A percentile compares a stretch with the other conserved stretches of the same genome.
These are phyloP conservation scores for Psilocybe cubensis DNA, from an alignment of 768 basidiomycete species.

Conservation along the genomic window DNA sequence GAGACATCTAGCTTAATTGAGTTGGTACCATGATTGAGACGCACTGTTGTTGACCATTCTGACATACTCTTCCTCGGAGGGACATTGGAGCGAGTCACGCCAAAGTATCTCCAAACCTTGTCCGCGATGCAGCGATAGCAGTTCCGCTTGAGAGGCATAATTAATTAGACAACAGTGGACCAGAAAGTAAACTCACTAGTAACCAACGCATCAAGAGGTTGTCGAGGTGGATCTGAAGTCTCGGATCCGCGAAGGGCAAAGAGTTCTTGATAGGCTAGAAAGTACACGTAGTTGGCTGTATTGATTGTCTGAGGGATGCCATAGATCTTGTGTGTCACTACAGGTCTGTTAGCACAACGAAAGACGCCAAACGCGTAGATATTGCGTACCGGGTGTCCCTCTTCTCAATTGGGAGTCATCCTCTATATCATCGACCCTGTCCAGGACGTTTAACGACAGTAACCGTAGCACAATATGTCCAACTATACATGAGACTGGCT, in stretches of 20 bases:
- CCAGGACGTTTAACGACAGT: neutral
- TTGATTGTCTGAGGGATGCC: slow-evolving; percentile 98
- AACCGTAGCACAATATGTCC: neutral
- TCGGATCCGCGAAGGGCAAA: slow-evolving; percentile 52
- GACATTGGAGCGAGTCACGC: slow-evolving; percentile 90
- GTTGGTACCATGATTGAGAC: slow-evolving; percentile 10
- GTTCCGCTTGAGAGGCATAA: slow-evolving; percentile 48
- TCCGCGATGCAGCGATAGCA: slow-evolving; percentile 89
- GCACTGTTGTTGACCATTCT: slow-evolving; percentile 96
- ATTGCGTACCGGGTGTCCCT: slow-evolving; percentile 72
- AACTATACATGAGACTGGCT: slow-evolving; percentile 82
- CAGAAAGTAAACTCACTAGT: slow-evolving; percentile 54
- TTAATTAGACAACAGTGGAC: neutral
- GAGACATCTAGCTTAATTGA: neutral
- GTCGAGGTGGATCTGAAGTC: slow-evolving; percentile 30
- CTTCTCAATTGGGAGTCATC: slow-evolving; percentile 87
- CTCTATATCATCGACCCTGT: slow-evolving; percentile 93
- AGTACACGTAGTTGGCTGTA: slow-evolving; percentile 96
- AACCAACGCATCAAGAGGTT: slow-evolving; percentile 69
- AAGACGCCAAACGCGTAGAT: neutral
- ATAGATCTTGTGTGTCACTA: slow-evolving; percentile 95
- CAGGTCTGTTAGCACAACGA: neutral
- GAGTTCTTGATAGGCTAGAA: slow-evolving; percentile 88
- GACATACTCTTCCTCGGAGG: slow-evolving; percentile 94
- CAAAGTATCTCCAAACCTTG: slow-evolving; percentile 95